A percentile compares a stretch with the other conserved stretches of the same genome.
These are phyloP conservation scores for Phalaenopsis aphrodite DNA, from an alignment of 106 monocot species.

Conservation along the genomic window DNA sequence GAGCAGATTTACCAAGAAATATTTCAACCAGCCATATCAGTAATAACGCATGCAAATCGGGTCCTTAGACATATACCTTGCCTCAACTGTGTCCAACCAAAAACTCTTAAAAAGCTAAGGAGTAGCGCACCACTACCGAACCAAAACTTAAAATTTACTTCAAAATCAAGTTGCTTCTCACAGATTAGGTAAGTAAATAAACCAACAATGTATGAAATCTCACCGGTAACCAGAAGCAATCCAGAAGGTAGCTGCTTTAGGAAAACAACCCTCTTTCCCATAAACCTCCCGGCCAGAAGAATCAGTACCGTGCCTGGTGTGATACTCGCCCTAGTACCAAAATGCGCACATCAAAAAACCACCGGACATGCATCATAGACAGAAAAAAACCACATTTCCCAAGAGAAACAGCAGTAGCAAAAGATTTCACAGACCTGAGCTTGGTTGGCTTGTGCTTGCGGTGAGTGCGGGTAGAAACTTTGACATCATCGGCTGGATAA, in stretches of 20 bases:
- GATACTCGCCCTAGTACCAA: conserved; percentile 25
- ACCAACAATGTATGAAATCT: not conserved
- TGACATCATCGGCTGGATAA: conserved; percentile 31
- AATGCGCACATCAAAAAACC: not conserved
- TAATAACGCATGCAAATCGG: not conserved
- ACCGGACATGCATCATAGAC: not conserved
- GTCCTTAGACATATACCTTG: not conserved
- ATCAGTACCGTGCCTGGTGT: conserved; percentile 35
- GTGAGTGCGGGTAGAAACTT: conserved; percentile 11
- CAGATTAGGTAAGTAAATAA: not conserved
- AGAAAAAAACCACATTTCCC: not conserved
- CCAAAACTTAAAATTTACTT: not conserved
- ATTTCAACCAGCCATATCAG: not conserved
- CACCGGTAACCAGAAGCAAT: conserved; percentile 21
- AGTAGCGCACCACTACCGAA: not conserved
- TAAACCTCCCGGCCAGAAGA: conserved; percentile 41
- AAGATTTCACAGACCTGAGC: conserved; percentile 14
- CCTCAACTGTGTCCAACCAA: not conserved
- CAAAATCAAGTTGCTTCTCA: not conserved
- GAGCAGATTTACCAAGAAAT: not conserved
- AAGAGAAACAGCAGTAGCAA: not conserved
- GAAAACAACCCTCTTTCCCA: conserved; percentile 40
- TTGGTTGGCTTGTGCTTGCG: conserved; percentile 33
- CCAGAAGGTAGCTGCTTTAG: conserved; percentile 24
- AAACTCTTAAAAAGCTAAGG: not conserved